Conservation (phyloP, 1,139 yeast genomes). For the Suhomyces coccinellae region DNA sequence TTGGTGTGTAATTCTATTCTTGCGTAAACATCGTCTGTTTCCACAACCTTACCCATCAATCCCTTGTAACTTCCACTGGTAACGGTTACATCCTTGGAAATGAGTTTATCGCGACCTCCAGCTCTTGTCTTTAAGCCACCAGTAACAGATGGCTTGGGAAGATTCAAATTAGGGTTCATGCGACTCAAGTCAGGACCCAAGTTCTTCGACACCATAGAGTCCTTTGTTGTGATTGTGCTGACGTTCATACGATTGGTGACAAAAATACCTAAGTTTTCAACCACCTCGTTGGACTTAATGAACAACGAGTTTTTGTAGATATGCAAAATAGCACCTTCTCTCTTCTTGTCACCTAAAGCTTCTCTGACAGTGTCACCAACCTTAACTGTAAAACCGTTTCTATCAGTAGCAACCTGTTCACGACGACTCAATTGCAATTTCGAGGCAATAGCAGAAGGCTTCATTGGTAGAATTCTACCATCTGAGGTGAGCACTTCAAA, state of each 20-base stretch:
- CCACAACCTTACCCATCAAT: constrained; percentile 88
- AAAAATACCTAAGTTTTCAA: constrained; percentile 90
- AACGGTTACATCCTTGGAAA: constrained; percentile 83
- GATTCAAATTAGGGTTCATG: constrained; percentile 81
- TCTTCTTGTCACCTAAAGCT: constrained; percentile 58
- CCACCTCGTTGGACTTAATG: constrained; percentile 72
- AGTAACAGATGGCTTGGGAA: constrained; percentile 34
- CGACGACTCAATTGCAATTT: constrained; percentile 63
- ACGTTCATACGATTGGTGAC: constrained; percentile 76
- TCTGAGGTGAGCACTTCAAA: constrained; percentile 82
- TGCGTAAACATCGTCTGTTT: constrained; percentile 88
- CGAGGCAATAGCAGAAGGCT: constrained; percentile 79
- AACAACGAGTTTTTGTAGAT: constrained; percentile 79
- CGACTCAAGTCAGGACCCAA: constrained; percentile 69
- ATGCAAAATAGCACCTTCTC: constrained; percentile 87
- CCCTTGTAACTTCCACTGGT: constrained; percentile 94
- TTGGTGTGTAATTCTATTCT: constrained; percentile 93
- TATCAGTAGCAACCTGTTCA: constrained; percentile 84
- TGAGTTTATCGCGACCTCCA: constrained; percentile 77
- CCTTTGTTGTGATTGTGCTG: constrained; percentile 81
- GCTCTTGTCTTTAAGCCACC: constrained; percentile 56
- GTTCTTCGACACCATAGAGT: constrained; percentile 55
- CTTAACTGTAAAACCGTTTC: constrained; percentile 77
- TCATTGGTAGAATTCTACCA: constrained; percentile 70
- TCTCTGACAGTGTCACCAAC: constrained; percentile 94